These are phyloP conservation scores for Paraglomus brasilianum DNA, from an alignment of 192 early-diverging fungal genomes.

Conservation along the genomic window DNA sequence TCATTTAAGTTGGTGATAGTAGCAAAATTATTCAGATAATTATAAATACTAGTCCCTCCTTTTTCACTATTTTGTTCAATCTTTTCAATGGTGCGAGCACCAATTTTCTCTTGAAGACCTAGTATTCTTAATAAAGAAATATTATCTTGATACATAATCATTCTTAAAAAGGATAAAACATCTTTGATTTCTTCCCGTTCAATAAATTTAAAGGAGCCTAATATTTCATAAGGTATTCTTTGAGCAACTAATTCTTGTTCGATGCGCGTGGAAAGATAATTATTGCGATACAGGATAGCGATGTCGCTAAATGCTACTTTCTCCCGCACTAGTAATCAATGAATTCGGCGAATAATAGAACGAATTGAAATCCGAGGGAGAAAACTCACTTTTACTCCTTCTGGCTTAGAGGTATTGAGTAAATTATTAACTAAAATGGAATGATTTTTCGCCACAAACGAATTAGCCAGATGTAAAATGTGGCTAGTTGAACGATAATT, in stretches of 20 bases:
- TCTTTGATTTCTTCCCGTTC: conserved; percentile 26
- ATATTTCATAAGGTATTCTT: conserved; percentile 22
- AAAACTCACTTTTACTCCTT: conserved; percentile 17
- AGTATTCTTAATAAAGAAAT: conserved; percentile 1
- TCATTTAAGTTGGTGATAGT: background rate
- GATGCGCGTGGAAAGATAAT: conserved; percentile 22
- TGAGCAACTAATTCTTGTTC: conserved; percentile 9
- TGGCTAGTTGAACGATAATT: conserved; percentile 21
- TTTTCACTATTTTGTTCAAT: conserved; percentile 20
- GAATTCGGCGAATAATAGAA: background rate
- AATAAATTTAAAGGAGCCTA: conserved; percentile 21
- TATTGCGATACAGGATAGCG: conserved; percentile 23
- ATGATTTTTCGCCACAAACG: conserved; percentile 13
- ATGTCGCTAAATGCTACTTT: conserved; percentile 3
- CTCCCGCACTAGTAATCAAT: background rate
- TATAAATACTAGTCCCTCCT: background rate
- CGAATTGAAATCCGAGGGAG: background rate
- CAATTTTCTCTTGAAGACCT: conserved; percentile 17
- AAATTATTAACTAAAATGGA: conserved; percentile 15
- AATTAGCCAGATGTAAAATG: conserved; percentile 6
- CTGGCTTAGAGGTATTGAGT: background rate
- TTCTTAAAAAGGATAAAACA: background rate
- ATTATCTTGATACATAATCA: conserved; percentile 11
- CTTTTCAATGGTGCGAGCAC: conserved; percentile 6
- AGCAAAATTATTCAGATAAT: conserved; percentile 20